Evolutionary conservation across 208 protist genomes (phyloP).

Genomic region (Crithidia brevicula): DNA sequence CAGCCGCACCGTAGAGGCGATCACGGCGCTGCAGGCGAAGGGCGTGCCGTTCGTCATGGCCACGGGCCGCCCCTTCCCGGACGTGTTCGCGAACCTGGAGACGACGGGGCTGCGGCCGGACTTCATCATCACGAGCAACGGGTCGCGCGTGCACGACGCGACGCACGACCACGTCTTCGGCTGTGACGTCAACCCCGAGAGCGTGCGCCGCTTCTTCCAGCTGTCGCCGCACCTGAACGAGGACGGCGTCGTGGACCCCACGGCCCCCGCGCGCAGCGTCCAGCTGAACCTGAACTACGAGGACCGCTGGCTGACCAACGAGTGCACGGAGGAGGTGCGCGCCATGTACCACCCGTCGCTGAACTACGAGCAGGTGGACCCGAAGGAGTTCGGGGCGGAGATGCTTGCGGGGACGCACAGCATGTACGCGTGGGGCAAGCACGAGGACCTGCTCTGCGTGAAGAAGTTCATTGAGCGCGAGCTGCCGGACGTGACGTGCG

Average conservation of each 20-base stretch:
- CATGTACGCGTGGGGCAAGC: slow-evolving; percentile 48
- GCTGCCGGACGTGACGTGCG: slow-evolving; percentile 18
- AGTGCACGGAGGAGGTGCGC: slow-evolving; percentile 34
- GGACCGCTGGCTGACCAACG: slow-evolving; percentile 59
- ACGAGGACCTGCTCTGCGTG: slow-evolving; percentile 32
- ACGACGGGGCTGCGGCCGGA: slow-evolving; percentile 45
- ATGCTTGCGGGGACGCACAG: slow-evolving; percentile 43
- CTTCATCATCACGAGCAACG: slow-evolving; percentile 84
- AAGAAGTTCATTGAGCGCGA: slow-evolving; percentile 39
- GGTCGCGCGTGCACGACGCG: slow-evolving; percentile 57
- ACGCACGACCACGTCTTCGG: slow-evolving; percentile 38
- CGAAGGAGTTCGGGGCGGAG: slow-evolving; percentile 42
- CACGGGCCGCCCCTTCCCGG: slow-evolving; percentile 65
- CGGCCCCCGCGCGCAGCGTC: slow-evolving; percentile 21
- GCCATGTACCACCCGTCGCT: slow-evolving; percentile 43
- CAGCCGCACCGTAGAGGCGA: slow-evolving; percentile 33
- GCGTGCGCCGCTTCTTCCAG: slow-evolving; percentile 58
- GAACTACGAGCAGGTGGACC: slow-evolving; percentile 48
- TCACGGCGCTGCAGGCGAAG: slow-evolving; percentile 33
- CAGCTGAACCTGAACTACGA: slow-evolving; percentile 56
- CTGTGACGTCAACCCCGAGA: slow-evolving; percentile 45
- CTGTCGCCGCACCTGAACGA: slow-evolving; percentile 28
- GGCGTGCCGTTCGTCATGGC: slow-evolving; percentile 56
- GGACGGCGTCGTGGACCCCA: slow-evolving; percentile 16
- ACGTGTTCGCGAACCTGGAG: slow-evolving; percentile 68